Conservation (phyloP, 2,329 filamentous ascomycete species). For the Tympanopsis confertula region DNA sequence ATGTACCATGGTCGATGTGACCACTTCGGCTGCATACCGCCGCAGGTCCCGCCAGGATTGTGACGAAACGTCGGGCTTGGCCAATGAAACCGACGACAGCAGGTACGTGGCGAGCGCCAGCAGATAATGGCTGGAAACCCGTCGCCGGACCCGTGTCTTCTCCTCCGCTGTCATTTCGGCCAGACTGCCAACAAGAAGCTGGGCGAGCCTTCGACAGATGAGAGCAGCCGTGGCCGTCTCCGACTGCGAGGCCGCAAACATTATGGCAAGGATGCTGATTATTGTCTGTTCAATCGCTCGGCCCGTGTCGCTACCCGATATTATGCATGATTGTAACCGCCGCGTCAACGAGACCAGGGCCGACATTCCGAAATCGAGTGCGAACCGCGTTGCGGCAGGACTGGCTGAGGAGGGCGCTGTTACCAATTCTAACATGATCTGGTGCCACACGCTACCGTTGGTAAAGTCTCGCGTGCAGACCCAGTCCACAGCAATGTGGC, state of each 20-base stretch:
- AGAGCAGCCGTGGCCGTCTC: background rate
- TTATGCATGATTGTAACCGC: background rate
- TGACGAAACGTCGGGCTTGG: background rate
- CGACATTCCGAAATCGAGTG: background rate
- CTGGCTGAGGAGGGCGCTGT: background rate
- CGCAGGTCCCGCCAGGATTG: background rate
- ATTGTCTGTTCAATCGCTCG: background rate
- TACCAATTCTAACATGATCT: background rate
- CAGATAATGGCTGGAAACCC: background rate
- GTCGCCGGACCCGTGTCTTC: no score
- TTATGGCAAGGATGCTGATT: background rate
- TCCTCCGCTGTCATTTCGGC: background rate
- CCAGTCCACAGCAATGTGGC: background rate
- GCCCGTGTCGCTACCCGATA: background rate
- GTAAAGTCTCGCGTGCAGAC: background rate
- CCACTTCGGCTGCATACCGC: background rate
- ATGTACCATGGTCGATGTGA: background rate
- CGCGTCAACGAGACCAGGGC: background rate
- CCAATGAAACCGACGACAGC: background rate
- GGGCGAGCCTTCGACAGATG: background rate
- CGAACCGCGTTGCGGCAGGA: no score
- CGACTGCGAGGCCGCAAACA: background rate
- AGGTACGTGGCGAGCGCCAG: background rate
- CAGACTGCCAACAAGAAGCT: background rate
- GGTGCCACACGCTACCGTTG: background rate